These are phyloP conservation scores for Citrullus mucosospermus DNA, from an alignment of 306 rosid species.

Conservation along the genomic window DNA sequence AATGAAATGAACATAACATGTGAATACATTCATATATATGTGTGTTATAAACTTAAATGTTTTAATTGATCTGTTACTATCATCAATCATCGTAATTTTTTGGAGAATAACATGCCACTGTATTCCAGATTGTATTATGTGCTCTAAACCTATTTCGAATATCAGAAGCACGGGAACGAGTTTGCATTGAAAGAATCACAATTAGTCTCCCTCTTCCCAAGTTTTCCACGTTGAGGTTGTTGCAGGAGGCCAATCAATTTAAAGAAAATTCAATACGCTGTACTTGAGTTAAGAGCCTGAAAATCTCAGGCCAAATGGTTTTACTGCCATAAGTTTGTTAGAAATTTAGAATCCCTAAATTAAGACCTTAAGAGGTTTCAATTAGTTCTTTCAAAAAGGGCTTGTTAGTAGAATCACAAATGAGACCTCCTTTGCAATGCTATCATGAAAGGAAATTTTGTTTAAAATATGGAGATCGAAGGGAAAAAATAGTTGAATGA, in stretches of 20 bases:
- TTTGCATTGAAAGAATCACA: neutral
- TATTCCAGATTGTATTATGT: neutral
- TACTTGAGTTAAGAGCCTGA: neutral
- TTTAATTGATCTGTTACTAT: neutral
- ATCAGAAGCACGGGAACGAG: neutral
- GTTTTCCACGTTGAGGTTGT: neutral
- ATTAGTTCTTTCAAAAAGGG: neutral
- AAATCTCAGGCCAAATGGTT: neutral
- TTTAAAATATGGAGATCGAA: neutral
- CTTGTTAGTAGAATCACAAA: neutral
- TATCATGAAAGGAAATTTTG: neutral
- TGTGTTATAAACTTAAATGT: neutral
- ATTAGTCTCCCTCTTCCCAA: neutral
- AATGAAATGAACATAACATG: neutral
- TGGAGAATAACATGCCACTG: neutral
- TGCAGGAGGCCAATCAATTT: neutral
- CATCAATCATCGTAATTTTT: neutral
- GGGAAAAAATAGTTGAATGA: neutral
- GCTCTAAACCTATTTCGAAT: neutral
- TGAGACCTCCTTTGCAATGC: neutral
- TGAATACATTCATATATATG: neutral
- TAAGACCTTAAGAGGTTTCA: neutral
- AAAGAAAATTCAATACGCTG: neutral
- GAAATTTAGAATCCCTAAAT: neutral
- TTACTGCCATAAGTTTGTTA: neutral